Conservation (phyloP, 2,329 filamentous ascomycete species). For the Cercospora sojina region DNA sequence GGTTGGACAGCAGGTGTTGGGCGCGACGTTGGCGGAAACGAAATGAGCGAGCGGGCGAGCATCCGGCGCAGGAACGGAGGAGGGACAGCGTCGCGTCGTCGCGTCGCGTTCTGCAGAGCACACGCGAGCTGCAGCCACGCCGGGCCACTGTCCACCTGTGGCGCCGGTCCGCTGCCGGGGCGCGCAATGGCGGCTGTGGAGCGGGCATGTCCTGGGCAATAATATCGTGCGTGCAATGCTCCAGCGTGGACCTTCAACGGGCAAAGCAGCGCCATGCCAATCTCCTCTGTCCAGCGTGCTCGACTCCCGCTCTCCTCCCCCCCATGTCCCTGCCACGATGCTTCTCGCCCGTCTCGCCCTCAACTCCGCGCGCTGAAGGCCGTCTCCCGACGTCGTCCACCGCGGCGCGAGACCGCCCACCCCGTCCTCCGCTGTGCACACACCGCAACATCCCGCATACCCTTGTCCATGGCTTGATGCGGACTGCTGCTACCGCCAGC, state of each 20-base stretch:
- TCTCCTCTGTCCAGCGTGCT: conserved; percentile 22
- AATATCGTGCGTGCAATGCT: conserved; percentile 7
- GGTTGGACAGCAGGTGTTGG: conserved; percentile 18
- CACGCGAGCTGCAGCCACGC: conserved; percentile 11
- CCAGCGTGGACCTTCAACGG: conserved; percentile 8
- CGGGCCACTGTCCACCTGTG: background rate
- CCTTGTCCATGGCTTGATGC: conserved; percentile 12
- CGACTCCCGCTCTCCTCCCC: conserved; percentile 6
- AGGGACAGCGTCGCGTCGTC: too few relatives aligned
- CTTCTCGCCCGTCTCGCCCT: conserved; percentile 5
- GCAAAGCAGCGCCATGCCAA: conserved; percentile 4
- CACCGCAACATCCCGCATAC: conserved; percentile 5
- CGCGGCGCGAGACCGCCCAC: conserved; percentile 14
- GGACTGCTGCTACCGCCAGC: conserved; percentile 13
- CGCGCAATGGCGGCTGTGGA: conserved; percentile 5
- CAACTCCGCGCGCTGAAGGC: background rate
- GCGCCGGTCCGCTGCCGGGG: background rate
- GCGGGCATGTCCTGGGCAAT: conserved; percentile 4
- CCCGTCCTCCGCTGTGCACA: conserved; percentile 8
- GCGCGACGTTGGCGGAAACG: background rate
- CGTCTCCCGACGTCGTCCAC: conserved; percentile 3
- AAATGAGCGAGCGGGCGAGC: background rate
- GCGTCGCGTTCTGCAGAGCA: too few relatives aligned
- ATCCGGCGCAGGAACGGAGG: background rate
- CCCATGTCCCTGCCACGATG: conserved; percentile 15